phyloP scores from a whole-genome alignment of 2,329 filamentous ascomycete species.

The Botrytis byssoidea region DNA sequence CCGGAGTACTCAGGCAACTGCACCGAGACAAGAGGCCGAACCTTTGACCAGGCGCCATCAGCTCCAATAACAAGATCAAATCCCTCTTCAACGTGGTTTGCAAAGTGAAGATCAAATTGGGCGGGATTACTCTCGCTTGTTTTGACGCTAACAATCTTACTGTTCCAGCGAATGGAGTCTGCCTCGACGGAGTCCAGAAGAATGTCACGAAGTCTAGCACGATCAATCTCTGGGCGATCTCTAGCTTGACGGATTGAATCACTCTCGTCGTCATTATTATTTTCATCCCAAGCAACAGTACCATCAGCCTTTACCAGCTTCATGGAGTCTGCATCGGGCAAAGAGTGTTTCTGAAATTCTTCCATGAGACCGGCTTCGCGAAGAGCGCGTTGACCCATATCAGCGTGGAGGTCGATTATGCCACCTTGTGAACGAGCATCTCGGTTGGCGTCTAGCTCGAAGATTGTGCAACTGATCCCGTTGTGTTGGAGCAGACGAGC shows the following conservation, averaged over 20 bases:
- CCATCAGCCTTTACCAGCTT: constrained; percentile 41
- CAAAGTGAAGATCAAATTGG: constrained; percentile 26
- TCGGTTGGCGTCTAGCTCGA: constrained; percentile 36
- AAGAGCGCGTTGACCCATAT: constrained; percentile 38
- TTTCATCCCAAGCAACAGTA: constrained; percentile 27
- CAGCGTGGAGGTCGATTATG: constrained; percentile 48
- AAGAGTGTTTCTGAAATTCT: constrained; percentile 39
- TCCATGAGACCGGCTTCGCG: constrained; percentile 37
- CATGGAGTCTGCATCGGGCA: constrained; percentile 45
- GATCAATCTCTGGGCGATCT: constrained; percentile 43
- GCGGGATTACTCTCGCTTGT: constrained; percentile 14
- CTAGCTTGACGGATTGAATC: constrained; percentile 13
- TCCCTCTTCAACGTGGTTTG: constrained; percentile 20
- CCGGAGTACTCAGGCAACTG: constrained; percentile 43
- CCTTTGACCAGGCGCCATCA: constrained; percentile 44
- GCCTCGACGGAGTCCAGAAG: constrained; percentile 38
- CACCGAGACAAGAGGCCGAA: constrained; percentile 38
- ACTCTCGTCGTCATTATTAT: constrained; percentile 11
- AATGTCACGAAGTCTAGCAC: constrained; percentile 40
- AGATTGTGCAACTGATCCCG: constrained; percentile 35
- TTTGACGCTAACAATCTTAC: constrained; percentile 37
- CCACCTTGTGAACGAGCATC: constrained; percentile 38
- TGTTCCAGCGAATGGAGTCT: constrained; percentile 43
- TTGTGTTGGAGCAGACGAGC: constrained; percentile 31
- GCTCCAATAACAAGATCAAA: constrained; percentile 45